phyloP scores from a whole-genome alignment of 2,329 filamentous ascomycete genomes.

The Verticillium klebahnii region DNA sequence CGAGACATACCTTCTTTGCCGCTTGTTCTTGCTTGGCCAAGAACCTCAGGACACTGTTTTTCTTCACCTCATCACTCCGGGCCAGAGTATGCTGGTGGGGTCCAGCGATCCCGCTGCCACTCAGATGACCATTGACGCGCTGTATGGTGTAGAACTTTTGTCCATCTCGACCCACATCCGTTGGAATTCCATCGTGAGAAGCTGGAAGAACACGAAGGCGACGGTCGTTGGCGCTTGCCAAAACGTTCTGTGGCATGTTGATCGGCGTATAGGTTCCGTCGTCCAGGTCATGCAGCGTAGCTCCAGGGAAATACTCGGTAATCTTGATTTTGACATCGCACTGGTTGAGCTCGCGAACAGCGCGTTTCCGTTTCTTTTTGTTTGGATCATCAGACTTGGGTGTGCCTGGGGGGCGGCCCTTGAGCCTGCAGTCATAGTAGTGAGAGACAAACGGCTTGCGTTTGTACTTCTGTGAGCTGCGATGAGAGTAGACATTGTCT shows the following conservation, averaged over 20 bases:
- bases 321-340: conserved; percentile 87
- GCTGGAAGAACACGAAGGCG: conserved; percentile 13
- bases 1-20: conserved; percentile 65
- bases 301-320: conserved; percentile 68
- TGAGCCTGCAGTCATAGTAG: conserved; percentile 81
- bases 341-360: conserved; percentile 69
- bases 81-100: conserved; percentile 71
- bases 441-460: conserved; percentile 78
- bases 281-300: conserved; percentile 24
- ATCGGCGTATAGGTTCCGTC: conserved; percentile 10
- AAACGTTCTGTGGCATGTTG: conserved; percentile 12
- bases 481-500: conserved; percentile 81
- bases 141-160: conserved; percentile 70
- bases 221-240: conserved; percentile 10
- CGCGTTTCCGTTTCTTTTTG: conserved; percentile 78
- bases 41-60: conserved; percentile 69
- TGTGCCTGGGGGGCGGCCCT: conserved; percentile 73
- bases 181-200: conserved; percentile 6
- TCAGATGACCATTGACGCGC: conserved; percentile 71
- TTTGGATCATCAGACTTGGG: conserved; percentile 74
- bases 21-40: conserved; percentile 62
- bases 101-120: conserved; percentile 61
- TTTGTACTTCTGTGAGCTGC: conserved; percentile 77
- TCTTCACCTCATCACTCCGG: conserved; percentile 75
- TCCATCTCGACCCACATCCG: conserved; percentile 30